These are phyloP conservation scores for Bertia moriformis DNA, from an alignment of 2,329 filamentous ascomycete species.

Conservation along the genomic window DNA sequence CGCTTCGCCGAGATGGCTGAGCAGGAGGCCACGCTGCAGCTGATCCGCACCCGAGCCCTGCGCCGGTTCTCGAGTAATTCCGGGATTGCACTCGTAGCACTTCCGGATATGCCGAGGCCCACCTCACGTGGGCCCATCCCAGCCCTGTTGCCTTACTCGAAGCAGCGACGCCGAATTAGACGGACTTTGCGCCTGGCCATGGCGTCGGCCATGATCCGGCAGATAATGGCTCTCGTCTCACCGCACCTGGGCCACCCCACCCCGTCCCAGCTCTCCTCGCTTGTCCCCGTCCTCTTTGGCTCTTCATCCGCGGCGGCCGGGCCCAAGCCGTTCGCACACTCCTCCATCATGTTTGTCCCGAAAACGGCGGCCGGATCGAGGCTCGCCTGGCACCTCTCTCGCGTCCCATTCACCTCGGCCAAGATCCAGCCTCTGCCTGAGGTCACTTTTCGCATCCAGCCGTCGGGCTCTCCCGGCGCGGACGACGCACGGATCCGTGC, in stretches of 20 bases:
- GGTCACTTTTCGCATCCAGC: neutral
- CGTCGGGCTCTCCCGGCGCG: no score
- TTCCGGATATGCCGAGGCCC: no score
- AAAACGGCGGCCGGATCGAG: constrained; percentile 13
- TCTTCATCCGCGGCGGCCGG: no score
- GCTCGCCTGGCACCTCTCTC: constrained; percentile 4
- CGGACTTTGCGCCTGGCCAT: constrained; percentile 1
- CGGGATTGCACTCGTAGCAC: constrained; percentile 7
- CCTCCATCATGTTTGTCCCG: constrained; percentile 22
- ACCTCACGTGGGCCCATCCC: no score
- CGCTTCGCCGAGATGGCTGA: constrained; percentile 17
- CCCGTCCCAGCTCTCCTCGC: constrained; percentile 33
- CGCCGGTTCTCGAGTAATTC: constrained; percentile 25
- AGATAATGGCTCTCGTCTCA: constrained; percentile 23
- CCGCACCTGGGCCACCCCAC: constrained; percentile 25
- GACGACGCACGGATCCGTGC: no score
- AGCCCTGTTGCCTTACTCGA: constrained; percentile 7
- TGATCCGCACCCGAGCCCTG: constrained; percentile 31
- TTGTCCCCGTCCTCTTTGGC: constrained; percentile 14
- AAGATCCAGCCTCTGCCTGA: neutral
- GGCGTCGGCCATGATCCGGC: neutral
- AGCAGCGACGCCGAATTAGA: neutral
- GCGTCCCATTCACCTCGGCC: neutral
- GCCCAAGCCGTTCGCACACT: constrained; percentile 19
- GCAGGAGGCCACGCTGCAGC: constrained; percentile 34